Percentiles rank a stretch among this genome's conserved stretches.
Conservation (phyloP, 805 yeast species). For the Saccharomycopsis oosterbeekiorum region DNA sequence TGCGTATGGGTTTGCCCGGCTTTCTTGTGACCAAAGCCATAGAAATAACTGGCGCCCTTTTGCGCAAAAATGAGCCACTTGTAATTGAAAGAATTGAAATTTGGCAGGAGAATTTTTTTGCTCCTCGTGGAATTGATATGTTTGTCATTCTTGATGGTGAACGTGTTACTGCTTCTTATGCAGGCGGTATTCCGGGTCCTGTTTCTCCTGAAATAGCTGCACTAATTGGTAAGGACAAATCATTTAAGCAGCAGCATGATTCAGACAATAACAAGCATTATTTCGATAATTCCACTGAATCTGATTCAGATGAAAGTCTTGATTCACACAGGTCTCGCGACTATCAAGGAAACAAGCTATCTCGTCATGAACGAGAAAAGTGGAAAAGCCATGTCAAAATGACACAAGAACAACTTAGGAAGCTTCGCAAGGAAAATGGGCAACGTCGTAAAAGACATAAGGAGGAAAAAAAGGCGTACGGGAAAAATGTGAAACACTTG, state of each 20-base stretch:
- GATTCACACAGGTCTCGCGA: not conserved
- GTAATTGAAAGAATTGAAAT: not conserved
- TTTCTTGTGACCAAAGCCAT: not conserved
- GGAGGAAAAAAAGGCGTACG: not conserved
- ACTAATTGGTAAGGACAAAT: not conserved
- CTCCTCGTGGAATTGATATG: not conserved
- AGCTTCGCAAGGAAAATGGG: not conserved
- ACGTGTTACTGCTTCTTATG: not conserved
- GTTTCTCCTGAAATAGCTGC: not conserved
- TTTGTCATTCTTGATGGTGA: not conserved
- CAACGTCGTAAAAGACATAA: not conserved
- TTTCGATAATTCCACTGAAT: not conserved
- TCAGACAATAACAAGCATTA: not conserved
- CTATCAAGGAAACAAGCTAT: not conserved
- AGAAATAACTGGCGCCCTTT: not conserved
- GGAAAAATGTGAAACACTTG: not conserved
- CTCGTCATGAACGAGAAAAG: not conserved
- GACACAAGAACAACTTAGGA: not conserved
- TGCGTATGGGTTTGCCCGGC: not conserved
- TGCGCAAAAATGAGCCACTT: not conserved
- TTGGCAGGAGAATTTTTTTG: not conserved
- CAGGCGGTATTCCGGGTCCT: not conserved
- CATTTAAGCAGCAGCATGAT: not conserved
- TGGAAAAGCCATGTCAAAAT: not conserved
- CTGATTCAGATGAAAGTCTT: not conserved